Evolutionary conservation across 2,329 filamentous ascomycete genomes (phyloP).

Genomic region (Magnaporthiopsis incrustans): DNA sequence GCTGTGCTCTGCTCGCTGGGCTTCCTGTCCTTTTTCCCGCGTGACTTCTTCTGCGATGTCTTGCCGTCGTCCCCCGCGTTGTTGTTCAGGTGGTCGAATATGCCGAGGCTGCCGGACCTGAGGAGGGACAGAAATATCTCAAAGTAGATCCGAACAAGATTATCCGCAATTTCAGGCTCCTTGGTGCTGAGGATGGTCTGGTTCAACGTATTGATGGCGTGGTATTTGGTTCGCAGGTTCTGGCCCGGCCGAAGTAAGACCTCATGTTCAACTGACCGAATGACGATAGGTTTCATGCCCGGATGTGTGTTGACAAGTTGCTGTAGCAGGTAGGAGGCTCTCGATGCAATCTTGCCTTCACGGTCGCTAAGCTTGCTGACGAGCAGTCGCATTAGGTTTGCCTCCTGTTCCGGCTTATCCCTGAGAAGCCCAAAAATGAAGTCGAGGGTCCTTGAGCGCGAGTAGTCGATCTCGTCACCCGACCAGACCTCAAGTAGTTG

Average conservation of each 20-base stretch:
- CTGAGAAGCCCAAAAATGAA: conserved; percentile 88
- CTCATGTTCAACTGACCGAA: conserved; percentile 79
- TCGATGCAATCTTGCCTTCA: conserved; percentile 90
- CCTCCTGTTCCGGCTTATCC: conserved; percentile 95
- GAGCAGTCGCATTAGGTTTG: conserved; percentile 80
- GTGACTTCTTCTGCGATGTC: conserved; percentile 7
- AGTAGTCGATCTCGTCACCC: conserved; percentile 91
- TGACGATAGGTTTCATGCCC: conserved; percentile 84
- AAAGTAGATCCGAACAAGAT: conserved; percentile 86
- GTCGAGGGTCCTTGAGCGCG: conserved; percentile 77
- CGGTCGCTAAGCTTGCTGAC: conserved; percentile 97
- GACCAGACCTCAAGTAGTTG: conserved; percentile 90
- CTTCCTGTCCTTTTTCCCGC: conserved; percentile 15
- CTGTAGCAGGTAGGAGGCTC: conserved; percentile 86
- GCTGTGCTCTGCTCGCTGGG: conserved; percentile 27
- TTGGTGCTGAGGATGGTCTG: conserved; percentile 86
- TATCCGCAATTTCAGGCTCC: conserved; percentile 72
- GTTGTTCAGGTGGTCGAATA: conserved; percentile 30
- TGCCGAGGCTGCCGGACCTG: conserved; percentile 46
- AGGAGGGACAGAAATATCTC: conserved; percentile 76
- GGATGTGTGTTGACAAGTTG: conserved; percentile 86
- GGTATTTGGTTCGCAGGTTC: conserved; percentile 84
- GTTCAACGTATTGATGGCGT: conserved; percentile 92
- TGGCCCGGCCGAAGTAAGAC: conserved; percentile 82
- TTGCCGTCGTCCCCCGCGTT: conserved; percentile 14